Conservation (phyloP, 78 protist genomes). For the Trichosphaerium sp. region DNA sequence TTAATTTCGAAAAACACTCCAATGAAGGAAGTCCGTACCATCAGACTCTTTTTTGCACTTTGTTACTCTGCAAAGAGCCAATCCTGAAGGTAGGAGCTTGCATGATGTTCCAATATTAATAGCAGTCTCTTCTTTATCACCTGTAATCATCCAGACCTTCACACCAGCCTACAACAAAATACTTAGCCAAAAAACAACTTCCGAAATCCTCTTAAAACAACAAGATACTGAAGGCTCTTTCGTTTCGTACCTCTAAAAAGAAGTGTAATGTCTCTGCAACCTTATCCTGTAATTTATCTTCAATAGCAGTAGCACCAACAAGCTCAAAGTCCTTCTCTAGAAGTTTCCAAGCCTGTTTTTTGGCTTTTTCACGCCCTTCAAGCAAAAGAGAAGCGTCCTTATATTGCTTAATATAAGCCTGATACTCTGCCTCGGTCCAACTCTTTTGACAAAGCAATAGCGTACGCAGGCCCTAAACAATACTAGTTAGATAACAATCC, state of each 20-base stretch:
- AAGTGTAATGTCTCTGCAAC: constrained; percentile 58
- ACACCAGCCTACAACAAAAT: constrained; percentile 29
- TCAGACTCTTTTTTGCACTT: no score
- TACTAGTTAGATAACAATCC: no score
- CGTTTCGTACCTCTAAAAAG: background rate
- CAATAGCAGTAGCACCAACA: constrained; percentile 81
- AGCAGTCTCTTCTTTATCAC: constrained; percentile 93
- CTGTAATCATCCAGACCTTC: constrained; percentile 90
- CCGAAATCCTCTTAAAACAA: no score
- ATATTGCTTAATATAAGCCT: constrained; percentile 16
- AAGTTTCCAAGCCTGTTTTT: constrained; percentile 27
- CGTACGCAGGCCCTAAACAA: no score
- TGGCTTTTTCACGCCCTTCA: constrained; percentile 28
- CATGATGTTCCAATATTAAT: constrained; percentile 81
- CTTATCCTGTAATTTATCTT: constrained; percentile 83
- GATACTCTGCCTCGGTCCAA: no score
- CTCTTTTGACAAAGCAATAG: no score
- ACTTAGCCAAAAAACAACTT: no score
- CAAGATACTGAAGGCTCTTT: no score
- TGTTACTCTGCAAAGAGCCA: no score
- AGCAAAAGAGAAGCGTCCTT: constrained; percentile 27
- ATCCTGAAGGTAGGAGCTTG: no score
- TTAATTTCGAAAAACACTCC: no score
- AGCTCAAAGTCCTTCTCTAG: constrained; percentile 60
- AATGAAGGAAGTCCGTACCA: no score